Percentiles rank a stretch among this genome's conserved stretches.
These are phyloP conservation scores for Elongisporangium anandrum DNA, from an alignment of 352 stramenopile genomes.

Conservation along the genomic window DNA sequence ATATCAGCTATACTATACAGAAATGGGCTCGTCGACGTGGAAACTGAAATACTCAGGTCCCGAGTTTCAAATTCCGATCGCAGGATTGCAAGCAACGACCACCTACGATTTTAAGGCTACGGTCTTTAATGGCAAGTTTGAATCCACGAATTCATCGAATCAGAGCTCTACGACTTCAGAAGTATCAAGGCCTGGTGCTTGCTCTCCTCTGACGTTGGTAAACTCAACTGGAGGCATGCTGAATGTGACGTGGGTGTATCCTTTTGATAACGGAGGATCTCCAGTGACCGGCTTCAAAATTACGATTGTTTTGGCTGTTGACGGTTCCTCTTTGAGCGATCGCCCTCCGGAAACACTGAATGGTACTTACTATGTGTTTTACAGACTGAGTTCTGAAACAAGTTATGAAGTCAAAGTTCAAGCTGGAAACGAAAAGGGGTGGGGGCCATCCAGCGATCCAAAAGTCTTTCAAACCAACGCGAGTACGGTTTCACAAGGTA, in stretches of 20 bases:
- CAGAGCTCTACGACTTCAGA: constrained; percentile 24
- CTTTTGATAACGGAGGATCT: constrained; percentile 31
- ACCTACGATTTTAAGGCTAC: constrained; percentile 35
- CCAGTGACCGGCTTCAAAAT: constrained; percentile 24
- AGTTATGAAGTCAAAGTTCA: constrained; percentile 43
- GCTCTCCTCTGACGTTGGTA: constrained; percentile 10
- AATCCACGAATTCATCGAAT: constrained; percentile 38
- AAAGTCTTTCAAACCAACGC: constrained; percentile 25
- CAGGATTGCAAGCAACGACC: constrained; percentile 18
- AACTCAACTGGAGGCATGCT: constrained; percentile 40
- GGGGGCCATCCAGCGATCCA: constrained; percentile 25
- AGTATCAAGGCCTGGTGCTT: constrained; percentile 45
- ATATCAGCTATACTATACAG: constrained; percentile 39
- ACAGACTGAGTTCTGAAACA: constrained; percentile 22
- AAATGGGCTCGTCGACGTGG: constrained; percentile 19
- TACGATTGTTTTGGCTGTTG: constrained; percentile 17
- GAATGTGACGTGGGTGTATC: constrained; percentile 35
- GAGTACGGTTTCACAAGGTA: constrained; percentile 22
- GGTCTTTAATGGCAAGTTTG: constrained; percentile 37
- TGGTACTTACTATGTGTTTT: constrained; percentile 25
- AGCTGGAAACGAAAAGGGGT: constrained; percentile 32
- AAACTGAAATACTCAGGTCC: constrained; percentile 22
- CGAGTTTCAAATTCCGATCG: constrained; percentile 23
- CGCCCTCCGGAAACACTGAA: not conserved
- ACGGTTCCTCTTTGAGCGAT: constrained; percentile 14